Conservation (phyloP, 139 green algal genomes). For the Limnomonas spitsbergensis region DNA sequence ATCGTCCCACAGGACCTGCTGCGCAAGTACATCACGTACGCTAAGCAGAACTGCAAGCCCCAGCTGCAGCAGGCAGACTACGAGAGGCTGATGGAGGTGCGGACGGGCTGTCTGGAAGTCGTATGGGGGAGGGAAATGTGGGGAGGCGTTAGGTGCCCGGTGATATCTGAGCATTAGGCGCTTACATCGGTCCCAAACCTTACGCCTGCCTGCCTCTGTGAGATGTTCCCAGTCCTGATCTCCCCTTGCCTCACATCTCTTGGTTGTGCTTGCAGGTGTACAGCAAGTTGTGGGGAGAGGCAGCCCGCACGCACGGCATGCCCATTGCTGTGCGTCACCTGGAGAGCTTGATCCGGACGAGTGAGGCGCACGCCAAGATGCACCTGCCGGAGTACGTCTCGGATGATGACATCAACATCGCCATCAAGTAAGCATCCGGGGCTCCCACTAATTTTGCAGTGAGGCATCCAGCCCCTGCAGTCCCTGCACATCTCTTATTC, state of each 20-base stretch:
- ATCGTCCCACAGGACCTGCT: conserved; percentile 84
- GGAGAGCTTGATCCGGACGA: conserved; percentile 96
- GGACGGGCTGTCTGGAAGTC: too few relatives aligned
- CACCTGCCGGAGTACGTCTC: conserved; percentile 87
- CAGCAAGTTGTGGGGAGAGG: conserved; percentile 41
- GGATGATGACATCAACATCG: conserved; percentile 75
- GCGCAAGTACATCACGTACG: conserved; percentile 96
- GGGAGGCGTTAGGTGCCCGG: too few relatives aligned
- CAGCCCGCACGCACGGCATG: conserved; percentile 76
- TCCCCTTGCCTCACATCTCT: too few relatives aligned
- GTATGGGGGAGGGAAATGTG: too few relatives aligned
- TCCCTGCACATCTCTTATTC: background rate
- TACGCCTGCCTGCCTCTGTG: too few relatives aligned
- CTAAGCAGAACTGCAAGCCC: conserved; percentile 75
- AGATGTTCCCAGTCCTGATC: too few relatives aligned
- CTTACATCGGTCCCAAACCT: too few relatives aligned
- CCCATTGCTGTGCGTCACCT: conserved; percentile 95
- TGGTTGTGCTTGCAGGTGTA: conserved; percentile 52
- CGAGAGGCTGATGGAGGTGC: conserved; percentile 39
- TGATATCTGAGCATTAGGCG: too few relatives aligned
- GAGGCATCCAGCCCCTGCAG: background rate
- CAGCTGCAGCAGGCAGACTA: conserved; percentile 54
- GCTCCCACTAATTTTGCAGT: too few relatives aligned
- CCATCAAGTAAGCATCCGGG: conserved; percentile 68
- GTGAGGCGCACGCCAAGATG: conserved; percentile 91